Evolutionary conservation across 345 rosid genomes (phyloP), one percentile per base, ranked within the genome.

Genomic region (Sonneratia alba): DNA sequence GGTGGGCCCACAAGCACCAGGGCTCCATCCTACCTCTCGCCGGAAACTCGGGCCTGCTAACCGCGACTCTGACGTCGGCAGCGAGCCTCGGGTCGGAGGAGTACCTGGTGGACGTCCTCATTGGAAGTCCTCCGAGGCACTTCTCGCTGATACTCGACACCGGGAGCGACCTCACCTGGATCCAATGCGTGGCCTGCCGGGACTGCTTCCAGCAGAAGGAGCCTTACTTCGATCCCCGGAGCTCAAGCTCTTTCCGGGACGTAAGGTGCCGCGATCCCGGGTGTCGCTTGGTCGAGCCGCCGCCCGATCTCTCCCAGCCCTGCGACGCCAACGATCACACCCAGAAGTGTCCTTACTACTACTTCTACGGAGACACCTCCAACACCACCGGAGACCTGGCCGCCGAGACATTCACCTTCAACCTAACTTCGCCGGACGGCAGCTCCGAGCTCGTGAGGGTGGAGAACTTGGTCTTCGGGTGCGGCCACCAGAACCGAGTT

Each of bases 401-500:
- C 0, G 67, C 79, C 0, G 98, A 94, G 81, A 91, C 91, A 4
- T 94, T 94, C 68, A 85, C 93, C 0, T 91, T 91, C 8, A 94
- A 94, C 55, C 89, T 87, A 61, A 88, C 93, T 0, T 74, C 87
- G 8, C 6, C 22, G 0, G 59, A 70, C 1, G 73, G 73, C 1
- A 83, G 88, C 18, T 78, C 98, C 0, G 85, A 83, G 62, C 75
- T 83, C 9, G 85, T 70, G 42, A 75, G 53, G n/a, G 86, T 87
- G 2, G 91, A 89, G 80, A 83, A 91, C 40, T 77, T 91, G 70
- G 86, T 88, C 91, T 91, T 94, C 47, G 98, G 98, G 16, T 91
- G 97, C 66, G 97, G 98, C n/a, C 91, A 87, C 77, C 88, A 95
- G 97, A 94, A 94, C 76, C 70, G 96, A 77, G 98, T 96, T 38